Conservation (phyloP, 108 stramenopile species). For the Nitzschia inconspicua region DNA sequence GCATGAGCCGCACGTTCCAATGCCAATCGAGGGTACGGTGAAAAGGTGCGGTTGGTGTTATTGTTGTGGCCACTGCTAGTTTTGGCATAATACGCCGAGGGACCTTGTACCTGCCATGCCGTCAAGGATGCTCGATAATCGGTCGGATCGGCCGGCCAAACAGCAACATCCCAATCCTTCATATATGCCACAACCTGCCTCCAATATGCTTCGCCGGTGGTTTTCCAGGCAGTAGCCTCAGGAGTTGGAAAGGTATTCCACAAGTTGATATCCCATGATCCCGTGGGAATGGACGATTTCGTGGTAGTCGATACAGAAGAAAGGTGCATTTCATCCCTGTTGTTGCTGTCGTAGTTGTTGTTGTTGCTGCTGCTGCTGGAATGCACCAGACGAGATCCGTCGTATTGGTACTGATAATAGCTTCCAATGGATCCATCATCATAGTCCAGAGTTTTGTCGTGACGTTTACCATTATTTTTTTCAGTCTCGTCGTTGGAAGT, state of each 20-base stretch:
- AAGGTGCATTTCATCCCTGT: too few relatives aligned
- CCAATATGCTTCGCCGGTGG: slow-evolving; percentile 37
- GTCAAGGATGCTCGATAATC: slow-evolving; percentile 8
- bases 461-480: too few relatives aligned
- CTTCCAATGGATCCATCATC: too few relatives aligned
- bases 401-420: too few relatives aligned
- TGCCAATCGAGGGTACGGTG: slow-evolving; percentile 12
- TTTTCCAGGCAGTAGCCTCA: slow-evolving; percentile 7
- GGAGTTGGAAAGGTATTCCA: slow-evolving; percentile 15
- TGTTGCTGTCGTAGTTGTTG: too few relatives aligned
- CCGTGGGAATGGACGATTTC: slow-evolving; percentile 3
- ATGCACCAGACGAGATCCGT: too few relatives aligned
- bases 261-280: slow-evolving; percentile 1
- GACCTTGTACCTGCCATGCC: slow-evolving; percentile 1
- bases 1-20: slow-evolving; percentile 64
- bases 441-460: too few relatives aligned
- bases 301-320: too few relatives aligned
- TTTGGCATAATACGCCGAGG: background rate
- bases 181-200: slow-evolving; percentile 19
- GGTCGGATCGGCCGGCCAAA: background rate
- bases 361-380: too few relatives aligned
- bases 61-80: background rate
- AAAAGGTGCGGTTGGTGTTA: background rate
- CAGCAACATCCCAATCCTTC: slow-evolving; percentile 35
- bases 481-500: too few relatives aligned